Evolutionary conservation across 2,329 filamentous ascomycete genomes (phyloP).

Genomic region (Fonsecaea monophora): DNA sequence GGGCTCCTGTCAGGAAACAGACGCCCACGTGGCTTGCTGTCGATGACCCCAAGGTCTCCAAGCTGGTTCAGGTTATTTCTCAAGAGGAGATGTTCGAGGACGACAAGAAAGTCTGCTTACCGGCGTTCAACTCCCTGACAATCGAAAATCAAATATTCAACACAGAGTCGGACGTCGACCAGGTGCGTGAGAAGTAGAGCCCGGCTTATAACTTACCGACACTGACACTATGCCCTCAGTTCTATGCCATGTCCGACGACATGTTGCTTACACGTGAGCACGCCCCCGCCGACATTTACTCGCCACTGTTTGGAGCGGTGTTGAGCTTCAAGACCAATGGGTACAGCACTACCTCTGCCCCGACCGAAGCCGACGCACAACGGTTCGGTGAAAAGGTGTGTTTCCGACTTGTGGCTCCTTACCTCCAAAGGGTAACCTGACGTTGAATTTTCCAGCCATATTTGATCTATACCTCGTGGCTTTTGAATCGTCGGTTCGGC

Average conservation of each 20-base stretch:
- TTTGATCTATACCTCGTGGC: slow-evolving; percentile 36
- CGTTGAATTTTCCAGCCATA: slow-evolving; percentile 17
- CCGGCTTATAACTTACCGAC: background rate
- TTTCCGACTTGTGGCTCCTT: background rate
- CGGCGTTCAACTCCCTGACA: slow-evolving; percentile 35
- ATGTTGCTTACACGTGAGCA: slow-evolving; percentile 34
- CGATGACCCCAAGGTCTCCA: slow-evolving; percentile 19
- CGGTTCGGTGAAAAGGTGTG: slow-evolving; percentile 32
- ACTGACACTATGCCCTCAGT: slow-evolving; percentile 19
- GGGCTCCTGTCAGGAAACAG: slow-evolving; percentile 25
- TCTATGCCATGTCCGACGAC: slow-evolving; percentile 35
- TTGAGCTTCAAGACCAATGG: slow-evolving; percentile 37
- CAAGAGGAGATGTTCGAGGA: slow-evolving; percentile 36
- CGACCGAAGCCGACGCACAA: slow-evolving; percentile 30
- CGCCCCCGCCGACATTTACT: slow-evolving; percentile 31
- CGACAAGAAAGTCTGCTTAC: slow-evolving; percentile 32
- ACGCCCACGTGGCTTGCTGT: slow-evolving; percentile 30
- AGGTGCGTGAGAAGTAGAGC: slow-evolving; percentile 17
- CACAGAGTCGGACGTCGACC: slow-evolving; percentile 31
- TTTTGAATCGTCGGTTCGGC: slow-evolving; percentile 34
- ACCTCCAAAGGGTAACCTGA: background rate
- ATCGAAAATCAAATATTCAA: slow-evolving; percentile 37
- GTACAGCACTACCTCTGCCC: slow-evolving; percentile 31
- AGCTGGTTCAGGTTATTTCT: slow-evolving; percentile 30
- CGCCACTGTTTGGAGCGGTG: slow-evolving; percentile 32